Conservation (phyloP, 345 rosid species). For the Combretum micranthum region DNA sequence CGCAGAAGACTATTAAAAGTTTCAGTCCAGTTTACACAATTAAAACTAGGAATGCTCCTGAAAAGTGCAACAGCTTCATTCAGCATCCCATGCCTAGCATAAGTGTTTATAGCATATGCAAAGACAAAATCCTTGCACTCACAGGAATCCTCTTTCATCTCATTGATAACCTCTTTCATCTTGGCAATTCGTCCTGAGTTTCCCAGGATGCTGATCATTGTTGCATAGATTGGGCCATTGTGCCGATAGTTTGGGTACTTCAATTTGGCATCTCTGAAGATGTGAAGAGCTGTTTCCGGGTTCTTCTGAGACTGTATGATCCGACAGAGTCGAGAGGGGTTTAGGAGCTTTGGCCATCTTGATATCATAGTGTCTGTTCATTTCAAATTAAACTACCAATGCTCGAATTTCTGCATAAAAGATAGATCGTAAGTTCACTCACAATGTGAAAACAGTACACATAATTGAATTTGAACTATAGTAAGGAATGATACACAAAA, state of each 20-base stretch:
- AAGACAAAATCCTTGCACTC: slow-evolving; percentile 64
- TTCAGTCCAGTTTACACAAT: slow-evolving; percentile 65
- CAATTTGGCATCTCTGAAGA: slow-evolving; percentile 53
- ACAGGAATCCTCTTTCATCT: slow-evolving; percentile 76
- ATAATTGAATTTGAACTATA: no score
- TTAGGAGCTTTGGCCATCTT: slow-evolving; percentile 72
- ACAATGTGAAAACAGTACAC: no score
- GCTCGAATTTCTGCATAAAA: no score
- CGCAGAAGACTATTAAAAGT: slow-evolving; percentile 66
- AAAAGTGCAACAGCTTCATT: slow-evolving; percentile 60
- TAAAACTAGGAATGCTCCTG: slow-evolving; percentile 51
- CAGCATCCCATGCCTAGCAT: slow-evolving; percentile 47
- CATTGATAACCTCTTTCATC: slow-evolving; percentile 56
- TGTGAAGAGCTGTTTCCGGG: slow-evolving; percentile 49
- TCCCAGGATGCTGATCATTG: slow-evolving; percentile 73
- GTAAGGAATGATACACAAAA: no score
- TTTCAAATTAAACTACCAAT: background rate
- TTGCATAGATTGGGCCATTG: slow-evolving; percentile 73
- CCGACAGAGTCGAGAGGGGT: slow-evolving; percentile 72
- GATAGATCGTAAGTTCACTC: no score
- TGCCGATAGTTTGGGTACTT: slow-evolving; percentile 62
- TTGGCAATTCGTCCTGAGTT: slow-evolving; percentile 43
- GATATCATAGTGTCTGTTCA: slow-evolving; percentile 30
- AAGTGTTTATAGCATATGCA: slow-evolving; percentile 49
- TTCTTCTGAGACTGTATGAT: slow-evolving; percentile 62